Evolutionary conservation across 495 filamentous ascomycete species (phyloP), one percentile per base, ranked within the genome.

Genomic region (Penicillium robsamsonii): DNA sequence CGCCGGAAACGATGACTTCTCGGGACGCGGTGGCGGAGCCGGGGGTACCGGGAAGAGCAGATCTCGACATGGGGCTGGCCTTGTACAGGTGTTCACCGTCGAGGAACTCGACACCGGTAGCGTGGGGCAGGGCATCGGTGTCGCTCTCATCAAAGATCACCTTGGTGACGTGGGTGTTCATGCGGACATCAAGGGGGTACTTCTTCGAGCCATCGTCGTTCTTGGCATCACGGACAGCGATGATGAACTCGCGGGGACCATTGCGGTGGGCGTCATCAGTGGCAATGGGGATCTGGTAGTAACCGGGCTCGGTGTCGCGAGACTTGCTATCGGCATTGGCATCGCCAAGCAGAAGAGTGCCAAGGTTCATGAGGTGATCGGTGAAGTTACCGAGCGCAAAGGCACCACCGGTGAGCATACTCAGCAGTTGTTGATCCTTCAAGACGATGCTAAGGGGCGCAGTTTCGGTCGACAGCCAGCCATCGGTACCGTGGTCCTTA

Each of bases 31-130:
- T 64, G 7, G 75, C 79, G 15, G 70, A 73, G 17, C 80, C 78
- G 0, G 74, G 68, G 0, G 56, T 72, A 46, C 81, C 81, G 7
- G 55, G 53, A 2, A 55, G 53, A 24, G 68, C 57, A 1, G 50
- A 25, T 17, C 10, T 50, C 5, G 70, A 52, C 53, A 61, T 64
- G 8, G 82, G 83, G 46, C 80, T 80, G 9, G 86, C 85, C 30
- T 76, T 70, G 72, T 87, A 89, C 8, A 89, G 72, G 50, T 75
- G 66, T 27, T 79, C 57, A 22, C 85, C 86, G 41, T 79, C 74
- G 4, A 89, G 76, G 65, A 81, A 89, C 46, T 85, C 79, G 38
- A 90, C 78, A 38, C 86, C 87, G 1, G 72, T 81, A 11, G 87
- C 86, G 11, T 69, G 70, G 0, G 84, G 81, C 8, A 69, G 70